Evolutionary conservation across 805 yeast genomes (phyloP).

Genomic region (Metschnikowia baotianmanensis): DNA sequence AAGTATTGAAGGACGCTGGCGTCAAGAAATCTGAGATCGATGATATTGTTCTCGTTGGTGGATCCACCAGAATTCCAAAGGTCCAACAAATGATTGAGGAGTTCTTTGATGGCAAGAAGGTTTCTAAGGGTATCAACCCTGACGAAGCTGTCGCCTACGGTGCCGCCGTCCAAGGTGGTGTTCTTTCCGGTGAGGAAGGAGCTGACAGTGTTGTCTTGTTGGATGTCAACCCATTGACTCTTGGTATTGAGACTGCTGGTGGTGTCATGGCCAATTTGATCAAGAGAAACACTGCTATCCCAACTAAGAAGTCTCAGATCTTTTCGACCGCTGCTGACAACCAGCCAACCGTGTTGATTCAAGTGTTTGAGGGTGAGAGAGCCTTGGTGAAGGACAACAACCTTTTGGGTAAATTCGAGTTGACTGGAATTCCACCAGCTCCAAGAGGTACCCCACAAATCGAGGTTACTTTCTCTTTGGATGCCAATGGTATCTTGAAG

Average conservation of each 20-base stretch:
- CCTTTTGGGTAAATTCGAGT: conserved; percentile 23
- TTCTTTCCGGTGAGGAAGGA: conserved; percentile 23
- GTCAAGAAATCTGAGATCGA: conserved; percentile 21
- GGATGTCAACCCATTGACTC: conserved; percentile 25
- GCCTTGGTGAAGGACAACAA: conserved; percentile 24
- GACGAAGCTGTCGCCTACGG: conserved; percentile 52
- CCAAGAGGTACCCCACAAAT: conserved; percentile 25
- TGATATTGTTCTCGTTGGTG: conserved; percentile 24
- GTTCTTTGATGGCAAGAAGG: conserved; percentile 23
- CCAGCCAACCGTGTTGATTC: conserved; percentile 24
- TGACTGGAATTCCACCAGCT: conserved; percentile 24
- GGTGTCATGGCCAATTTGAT: conserved; percentile 24
- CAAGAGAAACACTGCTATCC: conserved; percentile 23
- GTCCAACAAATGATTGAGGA: conserved; percentile 21
- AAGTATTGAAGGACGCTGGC: conserved; percentile 21
- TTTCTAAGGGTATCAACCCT: conserved; percentile 32
- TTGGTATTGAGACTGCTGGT: conserved; percentile 24
- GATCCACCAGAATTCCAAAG: conserved; percentile 24
- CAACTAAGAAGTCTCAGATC: conserved; percentile 23
- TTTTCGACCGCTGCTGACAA: conserved; percentile 24
- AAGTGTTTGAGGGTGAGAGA: conserved; percentile 24
- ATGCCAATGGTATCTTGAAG: conserved; percentile 23
- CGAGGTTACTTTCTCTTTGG: conserved; percentile 23
- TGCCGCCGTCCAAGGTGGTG: conserved; percentile 70
- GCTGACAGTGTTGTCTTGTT: conserved; percentile 72